These are phyloP conservation scores for Colletotrichum endophyticum DNA, from an alignment of 2,329 filamentous ascomycete genomes.

Conservation along the genomic window DNA sequence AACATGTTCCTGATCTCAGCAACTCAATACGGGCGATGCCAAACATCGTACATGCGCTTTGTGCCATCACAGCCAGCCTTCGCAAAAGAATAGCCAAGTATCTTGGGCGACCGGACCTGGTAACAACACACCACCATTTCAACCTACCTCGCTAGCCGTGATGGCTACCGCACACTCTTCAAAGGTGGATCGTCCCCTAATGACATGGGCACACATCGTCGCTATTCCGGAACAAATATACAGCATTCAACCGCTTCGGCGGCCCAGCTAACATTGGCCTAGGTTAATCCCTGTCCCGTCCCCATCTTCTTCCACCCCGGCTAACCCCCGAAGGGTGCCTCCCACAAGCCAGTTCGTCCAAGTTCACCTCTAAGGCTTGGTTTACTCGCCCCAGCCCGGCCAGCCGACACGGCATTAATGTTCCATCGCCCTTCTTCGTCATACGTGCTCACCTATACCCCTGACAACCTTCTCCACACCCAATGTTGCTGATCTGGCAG, in stretches of 20 bases:
- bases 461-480: conserved; percentile 13
- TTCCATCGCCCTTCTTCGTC: conserved; percentile 3
- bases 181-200: not conserved
- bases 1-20: not conserved
- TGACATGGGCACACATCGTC: not conserved
- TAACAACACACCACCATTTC: not conserved
- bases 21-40: not conserved
- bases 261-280: not conserved
- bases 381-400: not conserved
- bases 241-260: not conserved
- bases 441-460: not conserved
- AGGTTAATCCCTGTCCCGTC: not conserved
- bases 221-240: not conserved
- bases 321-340: not conserved
- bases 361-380: not conserved
- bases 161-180: not conserved
- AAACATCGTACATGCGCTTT: not conserved
- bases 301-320: not conserved
- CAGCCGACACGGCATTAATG: conserved; percentile 17
- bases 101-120: not conserved
- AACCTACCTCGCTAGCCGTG: not conserved
- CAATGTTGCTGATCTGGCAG: not conserved
- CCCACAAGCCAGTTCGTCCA: not conserved
- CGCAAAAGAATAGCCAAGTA: not conserved
- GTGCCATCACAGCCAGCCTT: not conserved